Conservation (phyloP, 768 basidiomycete genomes). For the Podaxis sp. region DNA sequence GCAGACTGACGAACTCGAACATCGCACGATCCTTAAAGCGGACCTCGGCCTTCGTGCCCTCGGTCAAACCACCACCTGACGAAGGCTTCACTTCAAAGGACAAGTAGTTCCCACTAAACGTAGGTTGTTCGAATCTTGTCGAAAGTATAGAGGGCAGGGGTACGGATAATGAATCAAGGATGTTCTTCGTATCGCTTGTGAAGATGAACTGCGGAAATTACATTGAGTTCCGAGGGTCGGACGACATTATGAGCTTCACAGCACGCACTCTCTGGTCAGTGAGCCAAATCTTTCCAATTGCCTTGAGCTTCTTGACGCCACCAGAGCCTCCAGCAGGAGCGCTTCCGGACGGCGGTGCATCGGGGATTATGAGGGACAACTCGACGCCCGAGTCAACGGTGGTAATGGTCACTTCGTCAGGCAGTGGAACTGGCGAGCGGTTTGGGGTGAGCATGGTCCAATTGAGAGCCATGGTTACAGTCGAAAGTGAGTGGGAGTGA, state of each 20-base stretch:
- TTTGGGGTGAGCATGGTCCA: slow-evolving; percentile 67
- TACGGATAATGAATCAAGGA: slow-evolving; percentile 50
- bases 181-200: slow-evolving; percentile 33
- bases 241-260: background rate
- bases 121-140: slow-evolving; percentile 75
- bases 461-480: slow-evolving; percentile 65
- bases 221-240: background rate
- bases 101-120: slow-evolving; percentile 68
- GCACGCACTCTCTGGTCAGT: slow-evolving; percentile 71
- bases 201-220: slow-evolving; percentile 57
- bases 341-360: slow-evolving; percentile 41
- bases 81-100: slow-evolving; percentile 66
- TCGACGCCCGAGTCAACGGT: slow-evolving; percentile 58
- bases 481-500: slow-evolving; percentile 14
- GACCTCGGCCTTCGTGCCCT: slow-evolving; percentile 64
- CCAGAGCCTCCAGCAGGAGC: slow-evolving; percentile 50
- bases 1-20: slow-evolving; percentile 67
- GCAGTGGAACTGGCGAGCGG: slow-evolving; percentile 61
- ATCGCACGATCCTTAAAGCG: slow-evolving; percentile 66
- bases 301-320: slow-evolving; percentile 56
- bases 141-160: slow-evolving; percentile 65
- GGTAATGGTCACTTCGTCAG: slow-evolving; percentile 57
- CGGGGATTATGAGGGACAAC: slow-evolving; percentile 55
- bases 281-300: slow-evolving; percentile 55
- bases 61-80: slow-evolving; percentile 60